These are phyloP conservation scores for Parachaetomium inaequale DNA, from an alignment of 495 filamentous ascomycete species.

Conservation along the genomic window DNA sequence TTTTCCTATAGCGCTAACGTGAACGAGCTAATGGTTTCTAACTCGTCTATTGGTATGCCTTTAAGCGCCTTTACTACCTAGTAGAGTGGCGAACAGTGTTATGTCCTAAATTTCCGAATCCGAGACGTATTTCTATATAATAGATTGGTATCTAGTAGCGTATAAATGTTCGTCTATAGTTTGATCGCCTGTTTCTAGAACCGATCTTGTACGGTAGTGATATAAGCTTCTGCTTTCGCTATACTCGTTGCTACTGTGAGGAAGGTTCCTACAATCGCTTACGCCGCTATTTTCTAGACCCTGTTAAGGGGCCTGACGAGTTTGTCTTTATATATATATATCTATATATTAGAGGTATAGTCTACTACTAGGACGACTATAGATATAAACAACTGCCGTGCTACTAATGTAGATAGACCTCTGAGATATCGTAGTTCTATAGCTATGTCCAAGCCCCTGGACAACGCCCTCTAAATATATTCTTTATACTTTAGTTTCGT, in stretches of 20 bases:
- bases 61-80: not conserved
- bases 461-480: not conserved
- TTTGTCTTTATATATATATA: not conserved
- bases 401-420: not conserved
- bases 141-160: not conserved
- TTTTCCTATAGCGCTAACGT: not conserved
- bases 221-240: not conserved
- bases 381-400: not conserved
- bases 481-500: too few species aligned
- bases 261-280: not conserved
- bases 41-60: not conserved
- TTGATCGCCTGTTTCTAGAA: not conserved
- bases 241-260: not conserved
- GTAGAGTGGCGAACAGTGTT: not conserved
- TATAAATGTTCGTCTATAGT: not conserved
- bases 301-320: not conserved
- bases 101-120: not conserved
- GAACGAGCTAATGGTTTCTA: not conserved
- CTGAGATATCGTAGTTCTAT: not conserved
- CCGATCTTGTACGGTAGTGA: not conserved
- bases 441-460: not conserved
- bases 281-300: not conserved
- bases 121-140: not conserved
- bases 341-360: not conserved
- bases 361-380: not conserved